Conservation (phyloP, 176 grass and related monocot species). For the Eragrostis curvula region DNA sequence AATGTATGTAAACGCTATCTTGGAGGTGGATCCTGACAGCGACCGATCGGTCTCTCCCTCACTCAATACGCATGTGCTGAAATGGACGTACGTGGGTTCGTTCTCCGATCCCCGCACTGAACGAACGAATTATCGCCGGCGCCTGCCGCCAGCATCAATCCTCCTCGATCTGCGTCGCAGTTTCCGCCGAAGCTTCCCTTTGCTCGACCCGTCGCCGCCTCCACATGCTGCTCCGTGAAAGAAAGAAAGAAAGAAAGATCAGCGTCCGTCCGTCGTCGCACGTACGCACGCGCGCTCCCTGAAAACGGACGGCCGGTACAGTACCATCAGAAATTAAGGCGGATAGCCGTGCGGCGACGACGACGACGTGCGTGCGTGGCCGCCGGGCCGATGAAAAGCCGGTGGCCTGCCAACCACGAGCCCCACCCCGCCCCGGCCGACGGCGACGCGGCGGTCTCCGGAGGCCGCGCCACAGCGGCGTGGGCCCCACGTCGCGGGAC, state of each 20-base stretch:
- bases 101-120: slow-evolving; percentile 1
- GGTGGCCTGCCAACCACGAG: background rate
- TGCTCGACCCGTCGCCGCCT: background rate
- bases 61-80: slow-evolving; percentile 43
- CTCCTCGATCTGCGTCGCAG: background rate
- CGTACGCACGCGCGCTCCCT: background rate
- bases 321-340: background rate
- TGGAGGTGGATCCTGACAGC: slow-evolving; percentile 27
- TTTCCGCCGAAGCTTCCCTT: slow-evolving; percentile 33
- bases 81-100: slow-evolving; percentile 2
- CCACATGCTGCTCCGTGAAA: slow-evolving; percentile 4
- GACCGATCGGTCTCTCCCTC: background rate
- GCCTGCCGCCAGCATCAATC: background rate
- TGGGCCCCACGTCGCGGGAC: too few relatives aligned
- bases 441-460: background rate
- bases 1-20: slow-evolving; percentile 14
- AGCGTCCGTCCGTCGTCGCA: background rate
- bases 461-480: background rate
- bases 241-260: too few relatives aligned
- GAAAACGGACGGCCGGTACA: background rate
- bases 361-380: background rate
- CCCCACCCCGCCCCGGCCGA: background rate
- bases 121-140: background rate
- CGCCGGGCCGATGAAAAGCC: background rate
- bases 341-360: background rate